Percentiles rank a stretch among this genome's conserved stretches.
Evolutionary conservation across 768 basidiomycete genomes (phyloP).

Genomic region (Psilocybe tampanensis): DNA sequence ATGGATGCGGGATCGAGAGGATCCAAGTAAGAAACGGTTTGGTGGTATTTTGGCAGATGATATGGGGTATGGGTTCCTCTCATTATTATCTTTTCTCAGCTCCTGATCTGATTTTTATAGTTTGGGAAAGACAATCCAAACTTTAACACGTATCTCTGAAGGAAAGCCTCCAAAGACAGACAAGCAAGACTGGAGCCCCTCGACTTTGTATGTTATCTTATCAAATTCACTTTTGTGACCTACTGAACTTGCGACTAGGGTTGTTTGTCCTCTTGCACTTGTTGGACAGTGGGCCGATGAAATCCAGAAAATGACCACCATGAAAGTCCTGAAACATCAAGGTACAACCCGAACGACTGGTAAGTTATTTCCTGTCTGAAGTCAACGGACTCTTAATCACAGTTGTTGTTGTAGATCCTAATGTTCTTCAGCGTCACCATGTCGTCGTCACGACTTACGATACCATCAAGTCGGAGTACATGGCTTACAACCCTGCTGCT

Average conservation of each 20-base stretch:
- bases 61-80: slow-evolving; percentile 63
- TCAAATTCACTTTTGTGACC: background rate
- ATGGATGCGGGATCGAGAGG: slow-evolving; percentile 90
- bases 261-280: slow-evolving; percentile 86
- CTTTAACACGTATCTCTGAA: slow-evolving; percentile 84
- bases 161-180: slow-evolving; percentile 73
- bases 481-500: slow-evolving; percentile 45
- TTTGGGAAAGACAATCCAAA: slow-evolving; percentile 91
- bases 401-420: slow-evolving; percentile 50
- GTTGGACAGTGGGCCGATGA: slow-evolving; percentile 92
- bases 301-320: slow-evolving; percentile 67
- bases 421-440: slow-evolving; percentile 52
- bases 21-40: slow-evolving; percentile 59
- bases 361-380: slow-evolving; percentile 25
- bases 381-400: background rate
- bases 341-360: slow-evolving; percentile 73
- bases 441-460: slow-evolving; percentile 90
- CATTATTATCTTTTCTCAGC: background rate
- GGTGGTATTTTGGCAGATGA: slow-evolving; percentile 95
- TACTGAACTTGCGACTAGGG: slow-evolving; percentile 44
- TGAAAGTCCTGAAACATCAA: slow-evolving; percentile 83
- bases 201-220: slow-evolving; percentile 58
- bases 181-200: slow-evolving; percentile 63
- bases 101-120: slow-evolving; percentile 33
- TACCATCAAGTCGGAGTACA: slow-evolving; percentile 80